Evolutionary conservation across 225 moss, liverwort and hornwort genomes (phyloP).

Genomic region (Pleurozium schreberi): DNA sequence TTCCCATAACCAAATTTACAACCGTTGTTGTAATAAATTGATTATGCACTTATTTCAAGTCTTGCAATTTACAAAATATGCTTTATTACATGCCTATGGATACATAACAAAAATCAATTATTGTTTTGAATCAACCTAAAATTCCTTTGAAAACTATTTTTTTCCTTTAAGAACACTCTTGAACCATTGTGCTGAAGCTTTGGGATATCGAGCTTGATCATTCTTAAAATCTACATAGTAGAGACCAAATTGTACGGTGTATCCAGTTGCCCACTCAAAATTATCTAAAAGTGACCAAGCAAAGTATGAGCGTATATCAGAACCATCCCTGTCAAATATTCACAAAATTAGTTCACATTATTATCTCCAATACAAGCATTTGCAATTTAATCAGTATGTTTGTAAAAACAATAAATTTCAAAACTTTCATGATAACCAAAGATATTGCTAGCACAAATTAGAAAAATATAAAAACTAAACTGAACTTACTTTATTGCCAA

Average conservation of each 20-base stretch:
- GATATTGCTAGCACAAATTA: background rate
- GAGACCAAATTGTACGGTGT: constrained; percentile 20
- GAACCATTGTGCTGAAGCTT: constrained; percentile 17
- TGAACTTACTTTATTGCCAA: constrained; percentile 18
- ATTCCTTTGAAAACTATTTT: background rate
- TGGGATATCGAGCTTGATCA: constrained; percentile 27
- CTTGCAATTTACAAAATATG: background rate
- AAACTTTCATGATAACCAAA: accelerated
- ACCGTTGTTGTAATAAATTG: background rate
- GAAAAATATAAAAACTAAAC: too few species aligned
- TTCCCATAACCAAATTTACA: background rate
- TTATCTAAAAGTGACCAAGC: constrained; percentile 38
- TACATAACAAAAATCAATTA: too few species aligned
- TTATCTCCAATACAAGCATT: background rate
- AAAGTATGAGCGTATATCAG: constrained; percentile 11
- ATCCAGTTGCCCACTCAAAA: constrained; percentile 34
- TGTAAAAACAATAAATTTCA: background rate
- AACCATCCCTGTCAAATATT: constrained; percentile 6
- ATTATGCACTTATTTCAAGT: background rate
- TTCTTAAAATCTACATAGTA: constrained; percentile 32
- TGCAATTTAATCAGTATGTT: background rate
- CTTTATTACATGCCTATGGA: background rate
- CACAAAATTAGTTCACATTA: background rate
- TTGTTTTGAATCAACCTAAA: background rate
- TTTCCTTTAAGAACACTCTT: background rate